Base-by-base conservation (phyloP, 441 rosid genomes). In the Daphne laureola region DNA sequence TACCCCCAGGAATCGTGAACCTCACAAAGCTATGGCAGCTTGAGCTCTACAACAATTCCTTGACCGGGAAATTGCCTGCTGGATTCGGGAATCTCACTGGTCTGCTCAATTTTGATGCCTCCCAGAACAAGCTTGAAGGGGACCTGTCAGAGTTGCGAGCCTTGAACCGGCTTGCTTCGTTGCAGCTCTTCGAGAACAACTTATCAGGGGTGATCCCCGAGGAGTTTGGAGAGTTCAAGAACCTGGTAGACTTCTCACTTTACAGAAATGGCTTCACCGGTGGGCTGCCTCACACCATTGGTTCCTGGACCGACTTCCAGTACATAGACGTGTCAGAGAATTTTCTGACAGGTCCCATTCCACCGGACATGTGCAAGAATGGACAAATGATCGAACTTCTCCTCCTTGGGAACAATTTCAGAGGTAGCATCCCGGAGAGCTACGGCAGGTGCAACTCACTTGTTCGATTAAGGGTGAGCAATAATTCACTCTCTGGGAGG, bases 321-420 rank as follows among this genome's bases (percentile, higher is more conserved):
- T 49, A 44, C 67, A 71, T 84, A 13, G 91, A 84, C 57, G 78
- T 77, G 38, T 75, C 87, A 8, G 83, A 79, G 71, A 84, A 84
- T 59, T 61, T 55, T 6, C 58, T 84, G 43, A 69, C 75, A 17
- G 91, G 91, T 53, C 55, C 74, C 0, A 78, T 81, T 15, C 87
- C 91, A 15, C 77, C 72, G 12, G 69, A 73, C 43, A 75, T 84
- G 75, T 84, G 87, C 66, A 77, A 72, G 71, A 75, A 75, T 35
- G 85, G 83, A 2, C 46, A 49, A 36, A 58, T 81, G 71, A 58
- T 65, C 6, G 69, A 73, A 25, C 67, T 81, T 45, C 74, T 79
- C 0, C 35, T 84, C 57, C 49, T 84, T 25, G 74, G 73, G 53
- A 84, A 84, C 76, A 64, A 64, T 11, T 68, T 84, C 68, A 70